Percentiles rank a stretch among this genome's conserved stretches.
Evolutionary conservation across 2,329 filamentous ascomycete species (phyloP).

Genomic region (Didymella pinodella): DNA sequence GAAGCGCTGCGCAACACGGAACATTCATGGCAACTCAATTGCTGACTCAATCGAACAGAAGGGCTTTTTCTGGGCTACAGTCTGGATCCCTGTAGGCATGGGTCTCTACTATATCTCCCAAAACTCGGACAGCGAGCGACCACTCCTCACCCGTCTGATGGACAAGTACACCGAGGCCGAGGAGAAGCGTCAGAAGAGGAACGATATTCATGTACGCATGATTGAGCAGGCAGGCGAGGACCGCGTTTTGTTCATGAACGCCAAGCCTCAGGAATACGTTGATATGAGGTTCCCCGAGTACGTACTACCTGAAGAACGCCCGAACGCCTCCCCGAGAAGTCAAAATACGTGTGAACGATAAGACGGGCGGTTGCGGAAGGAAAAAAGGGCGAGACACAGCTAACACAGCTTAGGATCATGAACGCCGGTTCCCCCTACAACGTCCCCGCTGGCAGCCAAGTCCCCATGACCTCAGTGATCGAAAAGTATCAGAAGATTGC

Average conservation of each 20-base stretch:
- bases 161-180: slow-evolving; percentile 63
- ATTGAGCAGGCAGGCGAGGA: slow-evolving; percentile 71
- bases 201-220: slow-evolving; percentile 66
- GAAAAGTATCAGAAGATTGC: slow-evolving; percentile 69
- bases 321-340: background rate
- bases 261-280: slow-evolving; percentile 57
- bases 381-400: background rate
- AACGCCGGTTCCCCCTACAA: slow-evolving; percentile 71
- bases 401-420: slow-evolving; percentile 61
- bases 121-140: slow-evolving; percentile 50
- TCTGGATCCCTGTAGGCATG: slow-evolving; percentile 57
- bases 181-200: slow-evolving; percentile 63
- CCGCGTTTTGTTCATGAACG: slow-evolving; percentile 64
- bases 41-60: slow-evolving; percentile 45
- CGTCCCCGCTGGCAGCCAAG: slow-evolving; percentile 66
- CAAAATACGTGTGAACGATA: background rate
- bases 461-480: slow-evolving; percentile 66
- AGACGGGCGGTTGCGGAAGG: background rate
- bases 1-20: background rate
- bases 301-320: slow-evolving; percentile 44
- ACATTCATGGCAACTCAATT: background rate
- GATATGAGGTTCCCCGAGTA: slow-evolving; percentile 71
- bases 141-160: slow-evolving; percentile 61
- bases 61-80: slow-evolving; percentile 60
- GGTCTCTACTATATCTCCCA: slow-evolving; percentile 58